Percentiles rank a stretch among this genome's conserved stretches.
These are phyloP conservation scores for Alternaria tenuissima DNA, from an alignment of 2,329 filamentous ascomycete species.

Conservation along the genomic window DNA sequence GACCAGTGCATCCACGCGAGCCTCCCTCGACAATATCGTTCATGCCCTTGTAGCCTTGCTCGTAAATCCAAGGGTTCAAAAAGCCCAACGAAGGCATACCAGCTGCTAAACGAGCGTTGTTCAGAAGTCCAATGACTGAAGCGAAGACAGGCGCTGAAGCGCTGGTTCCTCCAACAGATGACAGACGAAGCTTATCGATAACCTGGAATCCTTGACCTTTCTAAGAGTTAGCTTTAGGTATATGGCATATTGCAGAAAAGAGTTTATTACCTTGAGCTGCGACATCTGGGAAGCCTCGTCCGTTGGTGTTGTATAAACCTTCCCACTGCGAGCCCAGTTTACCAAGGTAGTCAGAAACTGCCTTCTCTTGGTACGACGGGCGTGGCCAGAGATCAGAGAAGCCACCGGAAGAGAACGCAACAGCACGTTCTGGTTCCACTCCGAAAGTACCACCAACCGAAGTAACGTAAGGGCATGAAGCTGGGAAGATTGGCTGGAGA, in stretches of 20 bases:
- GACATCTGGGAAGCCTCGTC: constrained; percentile 57
- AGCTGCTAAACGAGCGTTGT: constrained; percentile 48
- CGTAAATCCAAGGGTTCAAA: constrained; percentile 55
- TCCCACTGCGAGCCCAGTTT: constrained; percentile 51
- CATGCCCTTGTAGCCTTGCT: constrained; percentile 53
- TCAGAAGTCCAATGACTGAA: constrained; percentile 49
- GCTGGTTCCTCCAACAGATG: constrained; percentile 49
- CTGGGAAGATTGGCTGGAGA: constrained; percentile 58
- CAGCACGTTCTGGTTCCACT: constrained; percentile 51
- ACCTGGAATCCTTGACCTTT: constrained; percentile 44
- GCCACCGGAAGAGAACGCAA: constrained; percentile 54
- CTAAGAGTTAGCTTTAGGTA: too few relatives aligned
- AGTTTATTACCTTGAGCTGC: constrained; percentile 43
- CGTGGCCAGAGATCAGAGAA: constrained; percentile 56
- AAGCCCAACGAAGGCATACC: constrained; percentile 49
- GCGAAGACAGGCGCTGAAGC: constrained; percentile 52
- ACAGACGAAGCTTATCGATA: constrained; percentile 43
- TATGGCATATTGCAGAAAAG: too few relatives aligned
- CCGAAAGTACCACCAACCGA: constrained; percentile 54
- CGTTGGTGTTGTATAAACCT: constrained; percentile 54
- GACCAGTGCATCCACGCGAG: constrained; percentile 56
- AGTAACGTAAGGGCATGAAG: constrained; percentile 59
- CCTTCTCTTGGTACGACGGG: constrained; percentile 54
- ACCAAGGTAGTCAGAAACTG: constrained; percentile 51
- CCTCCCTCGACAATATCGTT: constrained; percentile 60